phyloP scores from a whole-genome alignment of 2,329 filamentous ascomycete species.

The Proliferodiscus dingleyae region DNA sequence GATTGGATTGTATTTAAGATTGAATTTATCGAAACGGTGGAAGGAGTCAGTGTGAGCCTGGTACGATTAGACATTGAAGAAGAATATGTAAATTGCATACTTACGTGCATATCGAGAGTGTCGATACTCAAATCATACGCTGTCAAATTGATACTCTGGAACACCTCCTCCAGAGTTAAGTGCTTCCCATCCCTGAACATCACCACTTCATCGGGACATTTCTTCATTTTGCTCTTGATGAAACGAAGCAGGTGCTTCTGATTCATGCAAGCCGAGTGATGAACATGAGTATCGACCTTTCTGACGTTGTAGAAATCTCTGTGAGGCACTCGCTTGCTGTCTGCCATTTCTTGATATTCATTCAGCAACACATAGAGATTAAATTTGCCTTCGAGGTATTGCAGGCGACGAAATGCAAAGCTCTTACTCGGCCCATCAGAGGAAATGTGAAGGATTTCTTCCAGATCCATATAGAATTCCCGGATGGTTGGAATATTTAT shows the following conservation, averaged over 20 bases:
- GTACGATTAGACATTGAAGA: conserved; percentile 10
- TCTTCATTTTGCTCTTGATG: conserved; percentile 99
- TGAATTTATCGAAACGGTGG: conserved; percentile 99
- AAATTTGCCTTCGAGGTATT: conserved; percentile 96
- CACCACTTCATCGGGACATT: conserved; percentile 89
- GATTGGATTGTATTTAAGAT: conserved; percentile 96
- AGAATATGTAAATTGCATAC: conserved; percentile 32
- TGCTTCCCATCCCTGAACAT: conserved; percentile 88
- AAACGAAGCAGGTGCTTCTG: conserved; percentile 97
- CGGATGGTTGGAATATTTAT: conserved; percentile 85
- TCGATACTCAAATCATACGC: conserved; percentile 98
- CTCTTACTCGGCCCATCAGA: conserved; percentile 96
- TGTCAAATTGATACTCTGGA: conserved; percentile 94
- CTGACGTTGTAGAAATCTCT: conserved; percentile 98
- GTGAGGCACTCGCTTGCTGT: conserved; percentile 96
- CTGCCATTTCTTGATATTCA: conserved; percentile 95
- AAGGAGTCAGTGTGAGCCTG: conserved; percentile 95
- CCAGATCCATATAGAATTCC: conserved; percentile 94
- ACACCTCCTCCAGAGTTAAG: conserved; percentile 86
- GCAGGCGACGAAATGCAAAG: conserved; percentile 89
- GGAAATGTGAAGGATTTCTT: conserved; percentile 79
- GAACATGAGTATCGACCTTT: conserved; percentile 98
- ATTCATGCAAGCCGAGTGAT: conserved; percentile 99
- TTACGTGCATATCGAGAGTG: conserved; percentile 95
- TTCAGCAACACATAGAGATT: conserved; percentile 91